Conservation (phyloP, 2,329 filamentous ascomycete genomes). For the Monilinia vaccinii-corymbosi region DNA sequence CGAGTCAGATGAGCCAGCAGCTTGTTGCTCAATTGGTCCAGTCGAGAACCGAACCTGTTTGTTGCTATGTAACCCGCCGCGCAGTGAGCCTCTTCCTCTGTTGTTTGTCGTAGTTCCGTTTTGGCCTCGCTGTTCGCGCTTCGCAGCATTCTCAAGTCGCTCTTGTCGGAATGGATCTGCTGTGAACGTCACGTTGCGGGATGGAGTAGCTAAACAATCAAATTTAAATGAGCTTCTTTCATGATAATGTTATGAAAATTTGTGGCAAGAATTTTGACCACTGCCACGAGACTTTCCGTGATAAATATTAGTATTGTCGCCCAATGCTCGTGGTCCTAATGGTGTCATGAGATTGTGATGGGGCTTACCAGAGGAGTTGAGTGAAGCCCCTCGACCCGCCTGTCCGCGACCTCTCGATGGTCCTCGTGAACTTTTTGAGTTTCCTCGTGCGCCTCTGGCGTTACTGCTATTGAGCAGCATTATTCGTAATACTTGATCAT, state of each 20-base stretch:
- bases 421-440: slow-evolving; percentile 24
- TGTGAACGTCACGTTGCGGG: slow-evolving; percentile 10
- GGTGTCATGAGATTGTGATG: slow-evolving; percentile 11
- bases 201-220: slow-evolving; percentile 14
- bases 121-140: slow-evolving; percentile 23
- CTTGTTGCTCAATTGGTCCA: slow-evolving; percentile 1
- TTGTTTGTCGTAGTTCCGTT: slow-evolving; percentile 16
- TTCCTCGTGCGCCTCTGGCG: slow-evolving; percentile 23
- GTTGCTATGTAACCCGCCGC: slow-evolving; percentile 14
- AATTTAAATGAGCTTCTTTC: slow-evolving; percentile 4
- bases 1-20: neutral
- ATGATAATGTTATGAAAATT: slow-evolving; percentile 6
- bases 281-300: slow-evolving; percentile 11
- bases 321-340: slow-evolving; percentile 10
- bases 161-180: slow-evolving; percentile 26
- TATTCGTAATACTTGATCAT: slow-evolving; percentile 26
- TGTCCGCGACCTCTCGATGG: slow-evolving; percentile 27
- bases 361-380: slow-evolving; percentile 27
- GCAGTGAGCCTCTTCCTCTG: slow-evolving; percentile 18
- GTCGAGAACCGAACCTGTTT: slow-evolving; percentile 25
- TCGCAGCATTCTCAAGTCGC: slow-evolving; percentile 29
- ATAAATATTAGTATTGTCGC: slow-evolving; percentile 14
- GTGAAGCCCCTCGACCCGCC: slow-evolving; percentile 28
- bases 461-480: slow-evolving; percentile 26
- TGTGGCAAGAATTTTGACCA: slow-evolving; percentile 13